Conservation (phyloP, 495 filamentous ascomycete species). For the Saxophila tyrrhenica region DNA sequence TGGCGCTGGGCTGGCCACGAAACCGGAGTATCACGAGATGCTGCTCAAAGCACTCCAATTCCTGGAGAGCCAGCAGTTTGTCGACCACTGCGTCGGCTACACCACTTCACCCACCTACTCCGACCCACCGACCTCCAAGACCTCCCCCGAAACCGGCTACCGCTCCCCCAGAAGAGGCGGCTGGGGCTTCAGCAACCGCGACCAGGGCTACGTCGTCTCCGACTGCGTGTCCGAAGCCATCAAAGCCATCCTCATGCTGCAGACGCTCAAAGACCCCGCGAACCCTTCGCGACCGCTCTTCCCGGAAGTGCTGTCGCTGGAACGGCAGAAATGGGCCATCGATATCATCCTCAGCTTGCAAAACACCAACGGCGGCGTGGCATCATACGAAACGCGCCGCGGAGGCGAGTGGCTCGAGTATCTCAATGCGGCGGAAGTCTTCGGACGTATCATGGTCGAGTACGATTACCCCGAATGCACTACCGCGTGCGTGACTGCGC, state of each 20-base stretch:
- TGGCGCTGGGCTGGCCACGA: slow-evolving; percentile 64
- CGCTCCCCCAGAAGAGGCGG: slow-evolving; percentile 86
- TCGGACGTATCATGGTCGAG: slow-evolving; percentile 94
- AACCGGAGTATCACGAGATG: slow-evolving; percentile 73
- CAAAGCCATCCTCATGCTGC: slow-evolving; percentile 76
- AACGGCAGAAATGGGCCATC: slow-evolving; percentile 72
- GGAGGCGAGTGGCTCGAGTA: slow-evolving; percentile 66
- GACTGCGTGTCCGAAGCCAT: slow-evolving; percentile 89
- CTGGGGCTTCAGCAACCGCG: slow-evolving; percentile 87
- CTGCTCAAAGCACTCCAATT: slow-evolving; percentile 73
- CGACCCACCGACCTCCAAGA: slow-evolving; percentile 15
- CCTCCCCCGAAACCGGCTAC: slow-evolving; percentile 54
- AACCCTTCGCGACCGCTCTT: slow-evolving; percentile 32
- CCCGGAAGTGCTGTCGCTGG: slow-evolving; percentile 58
- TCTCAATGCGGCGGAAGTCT: slow-evolving; percentile 92
- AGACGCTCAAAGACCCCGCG: slow-evolving; percentile 49
- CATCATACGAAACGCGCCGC: slow-evolving; percentile 76
- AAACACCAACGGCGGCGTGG: slow-evolving; percentile 77
- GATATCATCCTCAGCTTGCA: slow-evolving; percentile 90
- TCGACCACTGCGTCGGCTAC: slow-evolving; percentile 29
- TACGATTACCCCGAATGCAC: slow-evolving; percentile 98
- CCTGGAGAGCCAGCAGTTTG: slow-evolving; percentile 80
- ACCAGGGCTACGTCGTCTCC: slow-evolving; percentile 88
- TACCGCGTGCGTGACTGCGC: slow-evolving; percentile 82
- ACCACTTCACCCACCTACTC: slow-evolving; percentile 66